Percentiles rank a stretch among this genome's conserved stretches.
Evolutionary conservation across 2,329 filamentous ascomycete species (phyloP).

Genomic region (Fusarium continuum): DNA sequence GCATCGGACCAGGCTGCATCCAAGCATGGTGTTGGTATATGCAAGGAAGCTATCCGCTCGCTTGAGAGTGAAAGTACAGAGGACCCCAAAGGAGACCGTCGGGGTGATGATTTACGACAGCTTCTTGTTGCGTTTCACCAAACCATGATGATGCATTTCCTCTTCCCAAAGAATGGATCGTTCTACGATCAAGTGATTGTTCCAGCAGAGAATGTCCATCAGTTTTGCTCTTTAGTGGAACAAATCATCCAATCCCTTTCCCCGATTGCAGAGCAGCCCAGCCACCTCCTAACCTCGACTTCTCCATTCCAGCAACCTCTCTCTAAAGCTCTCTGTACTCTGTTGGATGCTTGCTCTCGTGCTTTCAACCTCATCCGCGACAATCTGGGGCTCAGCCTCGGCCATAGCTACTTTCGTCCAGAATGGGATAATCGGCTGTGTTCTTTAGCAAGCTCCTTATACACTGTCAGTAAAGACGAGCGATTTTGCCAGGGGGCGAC

Average conservation of each 20-base stretch:
- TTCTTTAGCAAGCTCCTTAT: conserved; percentile 40
- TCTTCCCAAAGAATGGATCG: conserved; percentile 42
- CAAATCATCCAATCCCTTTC: conserved; percentile 43
- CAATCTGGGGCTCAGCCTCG: conserved; percentile 26
- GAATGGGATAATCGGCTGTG: conserved; percentile 41
- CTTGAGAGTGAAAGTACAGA: conserved; percentile 40
- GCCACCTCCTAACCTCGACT: conserved; percentile 28
- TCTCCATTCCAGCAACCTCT: conserved; percentile 40
- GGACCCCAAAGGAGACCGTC: conserved; percentile 5
- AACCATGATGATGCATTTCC: conserved; percentile 47
- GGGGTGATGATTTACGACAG: conserved; percentile 36
- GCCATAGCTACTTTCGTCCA: conserved; percentile 32
- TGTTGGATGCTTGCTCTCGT: conserved; percentile 46
- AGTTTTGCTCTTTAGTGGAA: conserved; percentile 44
- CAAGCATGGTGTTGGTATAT: conserved; percentile 36
- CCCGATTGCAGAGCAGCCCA: conserved; percentile 29
- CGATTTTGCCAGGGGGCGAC: conserved; percentile 41
- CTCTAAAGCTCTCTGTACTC: conserved; percentile 43
- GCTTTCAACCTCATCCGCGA: conserved; percentile 42
- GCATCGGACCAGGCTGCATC: conserved; percentile 36
- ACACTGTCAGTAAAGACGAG: conserved; percentile 43
- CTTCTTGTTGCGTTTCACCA: conserved; percentile 48
- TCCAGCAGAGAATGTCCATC: conserved; percentile 40
- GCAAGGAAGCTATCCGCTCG: conserved; percentile 43
- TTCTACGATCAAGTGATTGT: conserved; percentile 33